Base-by-base conservation (phyloP, 345 rosid species). In the Cardamine chenopodiifolia region DNA sequence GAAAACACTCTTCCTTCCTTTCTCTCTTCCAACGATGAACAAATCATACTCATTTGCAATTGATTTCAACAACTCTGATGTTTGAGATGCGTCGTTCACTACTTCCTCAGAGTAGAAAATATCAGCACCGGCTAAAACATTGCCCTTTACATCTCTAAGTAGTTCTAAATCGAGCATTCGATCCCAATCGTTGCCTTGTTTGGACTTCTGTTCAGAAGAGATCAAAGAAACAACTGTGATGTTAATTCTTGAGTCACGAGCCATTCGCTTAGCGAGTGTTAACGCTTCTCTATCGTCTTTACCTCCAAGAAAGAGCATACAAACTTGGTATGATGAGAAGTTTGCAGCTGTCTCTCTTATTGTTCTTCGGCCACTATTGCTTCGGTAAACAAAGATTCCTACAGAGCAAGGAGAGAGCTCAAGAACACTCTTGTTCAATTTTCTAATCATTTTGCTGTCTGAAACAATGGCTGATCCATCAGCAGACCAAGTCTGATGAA, bases 361-460 rank as follows among this genome's bases (percentile, higher is more conserved):
- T 48, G 80, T 56, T 77, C 77, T 77, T 19, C 71, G 48, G 8
- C 49, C 32, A 20, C 19, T 20, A 32, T 6, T 68, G 32, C 81
- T 74, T 0, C 85, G 68, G 53, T 82, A 71, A 3, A 74, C 28
- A 4, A 77, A 62, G 35, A 82, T 78, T 23, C 87, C 83, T 0
- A 80, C 81, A n/a, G 87, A 84, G 42, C 85, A 84, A 22, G 85
- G 85, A 13, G 87, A 78, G 23, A 58, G 69, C 0, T 80, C 80
- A 2, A 84, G 66, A 48, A 84, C 77, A 34, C 74, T 79, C 44
- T 49, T 64, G 66, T 84, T 84, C 2, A 84, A 25, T 12, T 31
- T 62, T 23, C 87, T 18, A 37, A 77, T 65, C 58, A 44, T 48
- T 0, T 7, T 22, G 14, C 80, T 75, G 39, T 84, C 83, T 0